These are phyloP conservation scores for Aspergillus brasiliensis DNA, from an alignment of 2,329 filamentous ascomycete species.

Conservation along the genomic window DNA sequence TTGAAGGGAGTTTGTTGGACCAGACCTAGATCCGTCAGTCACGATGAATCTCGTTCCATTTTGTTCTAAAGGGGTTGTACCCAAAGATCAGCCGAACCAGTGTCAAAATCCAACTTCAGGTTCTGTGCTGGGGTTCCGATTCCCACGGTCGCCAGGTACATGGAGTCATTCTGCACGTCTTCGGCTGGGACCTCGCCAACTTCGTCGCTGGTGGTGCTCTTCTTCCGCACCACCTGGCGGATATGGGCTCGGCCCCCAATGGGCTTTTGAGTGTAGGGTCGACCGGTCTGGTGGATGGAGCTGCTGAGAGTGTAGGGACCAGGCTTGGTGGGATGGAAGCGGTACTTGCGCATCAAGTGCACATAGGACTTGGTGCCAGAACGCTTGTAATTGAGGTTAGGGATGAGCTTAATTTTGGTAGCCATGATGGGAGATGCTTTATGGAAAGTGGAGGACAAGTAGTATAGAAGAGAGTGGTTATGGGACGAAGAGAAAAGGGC, in stretches of 20 bases:
- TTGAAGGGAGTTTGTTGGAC: conserved; percentile 12
- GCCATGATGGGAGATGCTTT: conserved; percentile 29
- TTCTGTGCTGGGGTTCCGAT: conserved; percentile 68
- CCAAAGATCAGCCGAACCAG: conserved; percentile 71
- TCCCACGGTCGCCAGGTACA: conserved; percentile 65
- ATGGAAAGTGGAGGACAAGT: background rate
- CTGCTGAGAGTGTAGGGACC: conserved; percentile 62
- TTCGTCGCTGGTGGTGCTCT: conserved; percentile 35
- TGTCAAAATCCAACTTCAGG: conserved; percentile 68
- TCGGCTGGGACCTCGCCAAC: conserved; percentile 59
- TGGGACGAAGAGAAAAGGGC: background rate
- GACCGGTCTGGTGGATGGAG: conserved; percentile 52
- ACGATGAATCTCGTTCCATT: conserved; percentile 2
- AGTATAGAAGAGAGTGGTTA: background rate
- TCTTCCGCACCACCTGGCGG: conserved; percentile 55
- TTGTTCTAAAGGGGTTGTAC: conserved; percentile 39
- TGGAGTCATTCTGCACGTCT: conserved; percentile 67
- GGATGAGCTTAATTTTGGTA: conserved; percentile 53
- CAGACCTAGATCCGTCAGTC: conserved; percentile 4
- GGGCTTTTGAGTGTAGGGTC: conserved; percentile 48
- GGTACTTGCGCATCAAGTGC: conserved; percentile 62
- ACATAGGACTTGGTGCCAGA: conserved; percentile 67
- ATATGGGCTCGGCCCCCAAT: conserved; percentile 54
- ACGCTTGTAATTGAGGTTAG: conserved; percentile 62
- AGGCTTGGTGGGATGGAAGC: conserved; percentile 63